Evolutionary conservation across 1,284 basidiomycete genomes (phyloP).

Genomic region (Leucoagaricus sp.): DNA sequence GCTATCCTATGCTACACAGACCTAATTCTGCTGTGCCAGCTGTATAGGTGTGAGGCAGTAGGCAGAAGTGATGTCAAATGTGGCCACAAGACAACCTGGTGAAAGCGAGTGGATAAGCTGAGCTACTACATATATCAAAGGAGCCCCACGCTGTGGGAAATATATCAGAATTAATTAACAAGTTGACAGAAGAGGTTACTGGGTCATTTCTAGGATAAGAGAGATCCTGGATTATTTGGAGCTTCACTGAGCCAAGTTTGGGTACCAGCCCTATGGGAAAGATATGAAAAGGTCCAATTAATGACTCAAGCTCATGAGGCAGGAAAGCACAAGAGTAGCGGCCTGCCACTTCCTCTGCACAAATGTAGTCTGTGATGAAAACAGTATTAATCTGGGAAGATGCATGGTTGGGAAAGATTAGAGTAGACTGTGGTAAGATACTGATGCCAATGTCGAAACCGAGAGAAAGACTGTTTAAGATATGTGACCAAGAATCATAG

Average conservation of each 20-base stretch:
- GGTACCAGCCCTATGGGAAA: neutral
- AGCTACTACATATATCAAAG: conserved; percentile 8
- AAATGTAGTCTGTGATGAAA: neutral
- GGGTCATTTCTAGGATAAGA: conserved; percentile 2
- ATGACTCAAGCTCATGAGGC: neutral
- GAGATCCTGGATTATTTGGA: conserved; percentile 4
- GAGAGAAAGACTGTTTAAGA: conserved; percentile 2
- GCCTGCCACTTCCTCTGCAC: neutral
- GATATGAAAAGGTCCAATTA: neutral
- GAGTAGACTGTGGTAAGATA: neutral
- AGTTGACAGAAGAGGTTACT: too few relatives aligned
- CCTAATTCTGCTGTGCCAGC: conserved; percentile 32
- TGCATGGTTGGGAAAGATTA: conserved; percentile 15
- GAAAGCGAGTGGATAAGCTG: conserved; percentile 22
- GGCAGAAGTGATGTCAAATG: conserved; percentile 39
- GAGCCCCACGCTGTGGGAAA: conserved; percentile 28
- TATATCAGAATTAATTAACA: conserved; percentile 1
- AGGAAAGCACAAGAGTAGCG: conserved; percentile 2
- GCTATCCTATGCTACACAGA: too few relatives aligned
- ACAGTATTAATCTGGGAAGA: conserved; percentile 6
- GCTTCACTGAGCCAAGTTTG: neutral
- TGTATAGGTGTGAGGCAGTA: conserved; percentile 36
- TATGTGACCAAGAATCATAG: neutral
- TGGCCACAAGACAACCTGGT: conserved; percentile 24
- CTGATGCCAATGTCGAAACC: conserved; percentile 20